Evolutionary conservation across 805 yeast species (phyloP).

Genomic region (Kodamaea leandrae): DNA sequence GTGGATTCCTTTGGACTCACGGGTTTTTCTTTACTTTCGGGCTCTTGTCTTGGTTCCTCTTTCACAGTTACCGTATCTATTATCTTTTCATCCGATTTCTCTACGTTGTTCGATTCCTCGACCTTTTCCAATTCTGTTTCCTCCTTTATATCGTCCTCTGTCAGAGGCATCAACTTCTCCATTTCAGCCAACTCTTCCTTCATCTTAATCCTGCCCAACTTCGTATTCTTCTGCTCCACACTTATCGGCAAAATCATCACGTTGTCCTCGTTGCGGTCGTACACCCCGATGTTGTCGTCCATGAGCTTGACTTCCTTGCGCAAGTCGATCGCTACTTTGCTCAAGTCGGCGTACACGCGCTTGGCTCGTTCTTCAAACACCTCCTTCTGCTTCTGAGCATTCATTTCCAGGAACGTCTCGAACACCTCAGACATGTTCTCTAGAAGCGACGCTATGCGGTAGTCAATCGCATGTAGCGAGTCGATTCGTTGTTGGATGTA

Average conservation of each 20-base stretch:
- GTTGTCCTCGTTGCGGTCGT: slow-evolving; percentile 41
- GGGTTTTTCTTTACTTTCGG: not conserved
- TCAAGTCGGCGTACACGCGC: slow-evolving; percentile 52
- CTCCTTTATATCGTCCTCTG: slow-evolving; percentile 1
- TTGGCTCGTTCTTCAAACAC: slow-evolving; percentile 45
- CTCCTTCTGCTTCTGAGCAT: slow-evolving; percentile 27
- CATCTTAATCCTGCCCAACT: slow-evolving; percentile 59
- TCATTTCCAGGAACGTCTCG: slow-evolving; percentile 36
- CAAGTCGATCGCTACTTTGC: slow-evolving; percentile 55
- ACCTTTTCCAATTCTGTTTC: slow-evolving; percentile 8
- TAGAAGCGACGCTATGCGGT: slow-evolving; percentile 49
- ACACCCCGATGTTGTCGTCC: slow-evolving; percentile 56
- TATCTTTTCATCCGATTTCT: not conserved
- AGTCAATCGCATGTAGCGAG: slow-evolving; percentile 50
- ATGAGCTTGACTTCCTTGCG: slow-evolving; percentile 65
- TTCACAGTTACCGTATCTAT: not conserved
- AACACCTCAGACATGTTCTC: slow-evolving; percentile 49
- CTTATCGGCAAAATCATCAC: slow-evolving; percentile 63
- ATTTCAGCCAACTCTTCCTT: slow-evolving; percentile 40
- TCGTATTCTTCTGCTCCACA: slow-evolving; percentile 68
- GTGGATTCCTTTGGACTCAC: not conserved
- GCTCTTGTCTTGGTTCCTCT: not conserved
- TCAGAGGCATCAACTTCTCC: slow-evolving; percentile 5
- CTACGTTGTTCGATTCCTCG: not conserved
- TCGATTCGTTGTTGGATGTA: slow-evolving; percentile 53